Evolutionary conservation across 75 land plant genomes (phyloP), one percentile per base, ranked within the genome.

Genomic region (Selaginella tamariscina): DNA sequence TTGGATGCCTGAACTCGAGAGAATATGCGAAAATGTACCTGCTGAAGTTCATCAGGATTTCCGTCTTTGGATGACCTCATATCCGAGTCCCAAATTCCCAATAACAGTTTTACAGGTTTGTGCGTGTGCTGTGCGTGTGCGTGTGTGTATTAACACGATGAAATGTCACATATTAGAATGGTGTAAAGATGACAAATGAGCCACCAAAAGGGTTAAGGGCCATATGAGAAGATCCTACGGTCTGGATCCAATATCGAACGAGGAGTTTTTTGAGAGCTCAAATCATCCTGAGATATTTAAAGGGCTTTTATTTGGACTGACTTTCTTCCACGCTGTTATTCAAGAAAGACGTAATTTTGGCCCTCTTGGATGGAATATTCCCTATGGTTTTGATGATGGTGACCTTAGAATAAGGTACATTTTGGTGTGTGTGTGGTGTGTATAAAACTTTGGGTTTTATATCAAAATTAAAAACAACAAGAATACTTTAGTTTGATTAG

Each of bases 1-100:
- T 2, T 77, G 79, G 79, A 77, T 77, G 79, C 75, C 71, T 1
- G 75, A 77, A 33, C 75, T 77, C 18, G 79, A 77, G 62, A 63
- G 79, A 29, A 77, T 77, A 20, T 72, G 75, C 56, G 79, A 77
- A 32, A 32, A 64, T 0, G 56, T 69, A 31, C 60, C 67, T 30
- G 75, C 60, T 32, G 70, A 70, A 56, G 75, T 73, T 28, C 56
- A 77, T 67, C 79, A 75, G 62, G 67, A 68, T 26, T 77, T 73
- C 49, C 76, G 79, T 1, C 55, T 77, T 31, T 77, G 79, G 79
- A 77, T 77, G 75, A 77, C 79, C 24, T 77, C 79, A 57, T 77
- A 77, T 32, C 79, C 79, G n/a, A 77, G 79, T 54, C 79, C 79
- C 23, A 77, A 72, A 28, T 77, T 77, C 33, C 79, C 79, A 24